These are phyloP conservation scores for Xylariales sp. DNA, from an alignment of 2,329 filamentous ascomycete genomes.

Conservation along the genomic window DNA sequence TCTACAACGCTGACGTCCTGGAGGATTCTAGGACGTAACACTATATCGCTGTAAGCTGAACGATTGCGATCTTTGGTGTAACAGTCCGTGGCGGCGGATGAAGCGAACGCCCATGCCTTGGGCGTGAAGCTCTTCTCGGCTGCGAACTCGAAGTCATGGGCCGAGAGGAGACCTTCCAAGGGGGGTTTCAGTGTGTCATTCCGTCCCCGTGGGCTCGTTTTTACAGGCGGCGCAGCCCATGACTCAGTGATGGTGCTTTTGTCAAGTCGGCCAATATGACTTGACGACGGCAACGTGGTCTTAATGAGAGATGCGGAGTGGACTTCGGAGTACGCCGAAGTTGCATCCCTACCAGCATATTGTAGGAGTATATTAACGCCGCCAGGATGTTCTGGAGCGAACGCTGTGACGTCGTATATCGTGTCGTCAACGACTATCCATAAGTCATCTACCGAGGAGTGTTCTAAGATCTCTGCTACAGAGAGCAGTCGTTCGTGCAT, in stretches of 20 bases:
- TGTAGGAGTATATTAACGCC: slow-evolving; percentile 34
- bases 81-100: slow-evolving; percentile 8
- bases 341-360: slow-evolving; percentile 50
- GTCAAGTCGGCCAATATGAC: slow-evolving; percentile 47
- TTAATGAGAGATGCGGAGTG: slow-evolving; percentile 40
- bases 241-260: slow-evolving; percentile 40
- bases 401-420: slow-evolving; percentile 12
- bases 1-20: slow-evolving; percentile 4
- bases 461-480: slow-evolving; percentile 8
- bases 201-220: neutral
- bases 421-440: slow-evolving; percentile 12
- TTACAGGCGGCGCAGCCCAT: slow-evolving; percentile 31
- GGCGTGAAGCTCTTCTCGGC: slow-evolving; percentile 8
- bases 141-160: slow-evolving; percentile 12
- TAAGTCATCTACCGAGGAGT: slow-evolving; percentile 10
- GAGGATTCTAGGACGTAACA: slow-evolving; percentile 10
- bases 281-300: slow-evolving; percentile 37
- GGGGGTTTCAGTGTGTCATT: slow-evolving; percentile 5
- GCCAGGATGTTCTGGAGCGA: slow-evolving; percentile 13
- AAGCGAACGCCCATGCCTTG: slow-evolving; percentile 10
- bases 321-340: slow-evolving; percentile 45
- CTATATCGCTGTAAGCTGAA: slow-evolving; percentile 1
- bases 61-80: slow-evolving; percentile 6
- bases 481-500: slow-evolving; percentile 4
- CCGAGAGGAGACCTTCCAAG: slow-evolving; percentile 10